Evolutionary conservation across 257 asterid species (phyloP).

Genomic region (Scutellaria barbata): DNA sequence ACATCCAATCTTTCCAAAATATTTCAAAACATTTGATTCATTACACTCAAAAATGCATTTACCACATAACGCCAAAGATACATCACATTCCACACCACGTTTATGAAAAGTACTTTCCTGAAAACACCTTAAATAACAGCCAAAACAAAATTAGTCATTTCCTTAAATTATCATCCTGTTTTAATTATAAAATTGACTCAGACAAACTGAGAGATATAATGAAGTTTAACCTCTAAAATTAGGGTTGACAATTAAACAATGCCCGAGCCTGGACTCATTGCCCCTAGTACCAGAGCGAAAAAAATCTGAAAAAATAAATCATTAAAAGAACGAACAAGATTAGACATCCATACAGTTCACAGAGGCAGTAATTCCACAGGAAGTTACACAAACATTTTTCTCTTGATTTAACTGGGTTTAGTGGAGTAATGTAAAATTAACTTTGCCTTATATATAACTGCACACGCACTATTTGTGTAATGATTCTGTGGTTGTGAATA

Average conservation of each 20-base stretch:
- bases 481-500: neutral
- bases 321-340: neutral
- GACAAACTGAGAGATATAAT: slow-evolving; percentile 1
- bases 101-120: neutral
- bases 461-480: too few species aligned
- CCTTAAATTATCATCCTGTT: neutral
- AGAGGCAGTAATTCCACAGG: neutral
- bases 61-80: neutral
- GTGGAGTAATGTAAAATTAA: neutral
- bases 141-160: slow-evolving; percentile 3
- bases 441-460: neutral
- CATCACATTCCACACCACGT: neutral
- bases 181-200: neutral
- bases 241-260: neutral
- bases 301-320: neutral
- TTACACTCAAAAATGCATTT: neutral
- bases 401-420: neutral
- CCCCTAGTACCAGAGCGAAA: slow-evolving; percentile 19
- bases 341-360: neutral
- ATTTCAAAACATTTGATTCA: neutral
- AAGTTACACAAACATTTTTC: neutral
- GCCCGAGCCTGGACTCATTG: slow-evolving; percentile 1
- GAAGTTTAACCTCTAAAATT: slow-evolving; percentile 9
- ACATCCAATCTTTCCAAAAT: neutral
- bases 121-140: neutral